phyloP scores from a whole-genome alignment of 345 rosid genomes.

The Populus pruinosa region DNA sequence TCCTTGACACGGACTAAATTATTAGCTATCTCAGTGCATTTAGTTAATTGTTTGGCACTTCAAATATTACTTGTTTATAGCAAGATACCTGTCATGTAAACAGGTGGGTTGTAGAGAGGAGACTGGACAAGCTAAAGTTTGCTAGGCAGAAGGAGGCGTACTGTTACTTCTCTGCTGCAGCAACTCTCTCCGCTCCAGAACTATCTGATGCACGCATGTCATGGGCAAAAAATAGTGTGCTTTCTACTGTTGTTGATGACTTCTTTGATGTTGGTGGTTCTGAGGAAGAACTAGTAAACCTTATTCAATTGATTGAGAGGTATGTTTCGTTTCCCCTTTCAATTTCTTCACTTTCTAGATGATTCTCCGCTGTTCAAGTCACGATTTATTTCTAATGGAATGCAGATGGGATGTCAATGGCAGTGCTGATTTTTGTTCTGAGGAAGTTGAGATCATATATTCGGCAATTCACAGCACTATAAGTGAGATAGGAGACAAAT shows the following conservation, averaged over 20 bases:
- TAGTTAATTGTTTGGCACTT: not conserved
- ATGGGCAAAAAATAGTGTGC: constrained; percentile 93
- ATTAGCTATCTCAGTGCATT: not conserved
- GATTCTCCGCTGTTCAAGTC: constrained; percentile 12
- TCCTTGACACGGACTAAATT: too few species aligned
- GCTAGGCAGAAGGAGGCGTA: constrained; percentile 75
- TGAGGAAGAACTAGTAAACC: constrained; percentile 62
- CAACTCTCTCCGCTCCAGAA: constrained; percentile 56
- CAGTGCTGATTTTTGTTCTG: constrained; percentile 54
- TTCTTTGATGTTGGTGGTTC: constrained; percentile 90
- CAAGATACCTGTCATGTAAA: constrained; percentile 5
- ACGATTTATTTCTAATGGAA: constrained; percentile 11
- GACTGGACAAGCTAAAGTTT: constrained; percentile 69
- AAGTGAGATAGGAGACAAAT: constrained; percentile 65
- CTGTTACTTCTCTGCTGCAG: constrained; percentile 84
- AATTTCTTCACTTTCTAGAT: constrained; percentile 1
- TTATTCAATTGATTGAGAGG: constrained; percentile 63
- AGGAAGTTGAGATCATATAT: constrained; percentile 75
- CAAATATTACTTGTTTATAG: not conserved
- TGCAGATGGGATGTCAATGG: constrained; percentile 61
- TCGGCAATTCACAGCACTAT: constrained; percentile 62
- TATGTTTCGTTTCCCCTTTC: constrained; percentile 23
- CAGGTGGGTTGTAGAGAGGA: constrained; percentile 68
- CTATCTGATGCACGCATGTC: constrained; percentile 76
- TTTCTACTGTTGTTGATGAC: constrained; percentile 82